phyloP scores from a whole-genome alignment of 2,329 filamentous ascomycete species.

The Xylariales sp. region DNA sequence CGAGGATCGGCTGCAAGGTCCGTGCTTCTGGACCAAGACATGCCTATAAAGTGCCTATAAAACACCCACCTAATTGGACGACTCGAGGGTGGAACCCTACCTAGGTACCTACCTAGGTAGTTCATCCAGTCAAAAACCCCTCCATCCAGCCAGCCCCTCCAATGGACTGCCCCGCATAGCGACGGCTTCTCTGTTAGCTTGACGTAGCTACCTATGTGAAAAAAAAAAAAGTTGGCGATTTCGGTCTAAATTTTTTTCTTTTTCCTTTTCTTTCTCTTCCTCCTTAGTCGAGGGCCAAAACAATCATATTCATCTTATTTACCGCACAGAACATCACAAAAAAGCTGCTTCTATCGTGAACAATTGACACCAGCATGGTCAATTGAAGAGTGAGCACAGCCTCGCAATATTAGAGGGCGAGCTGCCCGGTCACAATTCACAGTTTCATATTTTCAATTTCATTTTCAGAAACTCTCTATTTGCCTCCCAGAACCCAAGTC shows the following conservation, averaged over 20 bases:
- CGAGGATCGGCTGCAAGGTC: slow-evolving; percentile 25
- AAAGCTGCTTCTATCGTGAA: slow-evolving; percentile 9
- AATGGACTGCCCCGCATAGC: slow-evolving; percentile 34
- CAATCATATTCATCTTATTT: slow-evolving; percentile 2
- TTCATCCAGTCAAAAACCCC: slow-evolving; percentile 26
- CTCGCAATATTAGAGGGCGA: slow-evolving; percentile 44
- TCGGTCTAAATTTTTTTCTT: slow-evolving; percentile 35
- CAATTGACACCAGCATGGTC: slow-evolving; percentile 28
- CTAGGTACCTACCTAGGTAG: neutral
- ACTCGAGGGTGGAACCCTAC: slow-evolving; percentile 19
- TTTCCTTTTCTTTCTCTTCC: slow-evolving; percentile 5
- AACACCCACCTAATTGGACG: slow-evolving; percentile 28
- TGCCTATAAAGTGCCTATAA: slow-evolving; percentile 1
- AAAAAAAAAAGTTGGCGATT: slow-evolving; percentile 33
- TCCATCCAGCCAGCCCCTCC: slow-evolving; percentile 30
- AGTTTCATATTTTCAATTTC: slow-evolving; percentile 6
- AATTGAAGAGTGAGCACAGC: slow-evolving; percentile 39
- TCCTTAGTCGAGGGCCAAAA: slow-evolving; percentile 16
- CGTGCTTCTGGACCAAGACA: slow-evolving; percentile 13
- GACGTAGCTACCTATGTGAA: slow-evolving; percentile 33
- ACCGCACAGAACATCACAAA: slow-evolving; percentile 1
- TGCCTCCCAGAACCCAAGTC: slow-evolving; percentile 6
- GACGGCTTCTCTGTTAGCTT: slow-evolving; percentile 34
- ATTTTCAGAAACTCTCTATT: slow-evolving; percentile 13
- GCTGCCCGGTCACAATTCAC: slow-evolving; percentile 21